These are phyloP conservation scores for Boletus sensibilis DNA, from an alignment of 768 basidiomycete genomes.

Conservation along the genomic window DNA sequence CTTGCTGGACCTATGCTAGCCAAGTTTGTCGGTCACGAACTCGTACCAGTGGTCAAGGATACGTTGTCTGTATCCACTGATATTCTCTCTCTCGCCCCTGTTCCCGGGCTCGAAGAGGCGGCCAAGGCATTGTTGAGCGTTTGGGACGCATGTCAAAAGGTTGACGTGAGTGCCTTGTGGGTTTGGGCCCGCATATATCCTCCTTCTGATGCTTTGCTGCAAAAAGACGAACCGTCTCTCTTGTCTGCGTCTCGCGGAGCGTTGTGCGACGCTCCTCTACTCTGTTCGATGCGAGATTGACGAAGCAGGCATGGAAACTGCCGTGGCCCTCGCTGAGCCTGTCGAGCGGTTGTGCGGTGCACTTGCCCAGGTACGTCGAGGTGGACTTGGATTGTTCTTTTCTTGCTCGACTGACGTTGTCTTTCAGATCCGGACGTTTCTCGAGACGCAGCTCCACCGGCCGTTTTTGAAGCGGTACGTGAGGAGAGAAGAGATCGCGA, in stretches of 20 bases:
- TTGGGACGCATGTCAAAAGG: constrained; percentile 61
- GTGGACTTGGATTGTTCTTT: too few species aligned
- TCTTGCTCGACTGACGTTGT: background rate
- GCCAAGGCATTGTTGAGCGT: constrained; percentile 54
- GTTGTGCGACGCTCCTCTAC: constrained; percentile 68
- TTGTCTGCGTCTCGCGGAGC: constrained; percentile 68
- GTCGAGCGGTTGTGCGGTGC: constrained; percentile 33
- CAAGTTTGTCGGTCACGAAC: constrained; percentile 34
- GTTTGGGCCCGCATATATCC: background rate
- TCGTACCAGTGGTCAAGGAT: constrained; percentile 37
- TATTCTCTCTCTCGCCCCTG: constrained; percentile 48
- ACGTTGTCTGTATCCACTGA: constrained; percentile 36
- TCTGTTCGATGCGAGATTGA: constrained; percentile 60
- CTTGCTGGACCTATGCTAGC: constrained; percentile 17
- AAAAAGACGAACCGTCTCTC: constrained; percentile 62
- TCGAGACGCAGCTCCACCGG: constrained; percentile 57
- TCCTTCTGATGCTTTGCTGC: background rate
- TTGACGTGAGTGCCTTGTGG: constrained; percentile 49
- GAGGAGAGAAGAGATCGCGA: constrained; percentile 65
- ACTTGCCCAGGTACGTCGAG: constrained; percentile 45
- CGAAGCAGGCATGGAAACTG: constrained; percentile 54
- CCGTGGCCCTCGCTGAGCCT: constrained; percentile 49
- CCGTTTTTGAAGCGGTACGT: constrained; percentile 81
- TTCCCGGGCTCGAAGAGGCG: constrained; percentile 53
- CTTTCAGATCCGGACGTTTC: constrained; percentile 48